Percentiles rank a stretch among this genome's conserved stretches.
Evolutionary conservation across 495 filamentous ascomycete species (phyloP).

Genomic region (Cairneyella variabilis): DNA sequence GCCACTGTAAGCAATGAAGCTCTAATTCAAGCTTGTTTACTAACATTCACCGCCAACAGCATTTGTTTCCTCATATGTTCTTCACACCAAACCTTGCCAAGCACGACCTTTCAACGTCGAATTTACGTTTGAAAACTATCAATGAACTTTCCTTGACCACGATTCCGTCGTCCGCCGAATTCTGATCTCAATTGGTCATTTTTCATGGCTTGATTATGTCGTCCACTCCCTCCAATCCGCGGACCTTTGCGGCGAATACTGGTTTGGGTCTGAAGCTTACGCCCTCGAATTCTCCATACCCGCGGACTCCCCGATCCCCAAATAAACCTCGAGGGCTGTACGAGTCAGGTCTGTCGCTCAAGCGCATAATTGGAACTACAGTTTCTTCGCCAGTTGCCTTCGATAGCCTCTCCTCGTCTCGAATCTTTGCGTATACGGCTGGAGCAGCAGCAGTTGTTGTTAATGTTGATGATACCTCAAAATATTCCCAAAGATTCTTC

Average conservation of each 20-base stretch:
- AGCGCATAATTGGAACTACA: slow-evolving; percentile 84
- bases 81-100: too few species aligned
- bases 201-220: slow-evolving; percentile 54
- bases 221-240: slow-evolving; percentile 51
- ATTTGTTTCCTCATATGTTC: not conserved
- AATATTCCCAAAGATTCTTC: slow-evolving; percentile 82
- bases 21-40: not conserved
- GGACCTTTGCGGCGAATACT: slow-evolving; percentile 32
- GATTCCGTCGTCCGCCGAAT: not conserved
- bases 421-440: slow-evolving; percentile 81
- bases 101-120: not conserved
- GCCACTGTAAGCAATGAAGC: not conserved
- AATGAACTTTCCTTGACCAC: slow-evolving; percentile 1
- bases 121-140: slow-evolving; percentile 1
- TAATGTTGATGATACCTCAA: slow-evolving; percentile 65
- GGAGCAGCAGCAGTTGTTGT: slow-evolving; percentile 93
- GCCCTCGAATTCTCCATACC: slow-evolving; percentile 72
- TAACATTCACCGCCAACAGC: not conserved
- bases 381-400: slow-evolving; percentile 82
- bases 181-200: slow-evolving; percentile 11
- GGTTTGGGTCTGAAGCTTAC: slow-evolving; percentile 64
- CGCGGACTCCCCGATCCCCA: slow-evolving; percentile 59
- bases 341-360: slow-evolving; percentile 62
- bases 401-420: slow-evolving; percentile 66
- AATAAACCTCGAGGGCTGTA: slow-evolving; percentile 42